Evolutionary conservation across 169 alveolate genomes (phyloP), one percentile per base, ranked within the genome.

Genomic region (Eimeria sp.): DNA sequence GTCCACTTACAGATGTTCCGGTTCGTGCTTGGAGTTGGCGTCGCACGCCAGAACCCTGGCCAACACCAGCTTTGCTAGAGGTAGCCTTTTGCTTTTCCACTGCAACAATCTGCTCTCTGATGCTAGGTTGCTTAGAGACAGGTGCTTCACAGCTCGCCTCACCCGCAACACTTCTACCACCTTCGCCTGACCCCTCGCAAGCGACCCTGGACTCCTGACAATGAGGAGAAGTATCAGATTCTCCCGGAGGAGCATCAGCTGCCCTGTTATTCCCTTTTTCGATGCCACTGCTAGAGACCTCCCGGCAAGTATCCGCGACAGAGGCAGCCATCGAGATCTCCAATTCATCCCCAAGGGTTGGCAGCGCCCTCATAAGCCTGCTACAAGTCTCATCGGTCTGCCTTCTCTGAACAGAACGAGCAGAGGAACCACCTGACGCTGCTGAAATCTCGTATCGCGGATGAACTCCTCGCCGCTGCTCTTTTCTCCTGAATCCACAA

Each of bases 271-370:
- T 14, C 20, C 33, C 37, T 40, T 30, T 33, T 16, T 30, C 56
- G 54, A 30, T 33, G 40, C 14, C 72, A 56, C 40, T 14, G 40
- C 77, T 20, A 49, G 89, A 33, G n/a, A 46, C 66, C 64, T 82
- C 72, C 49, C 56, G 37, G 89, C 16, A 23, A 18, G 25, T n/a
- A 16, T 52, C 71, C 8, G 71, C 9, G 30, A 10, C 71, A 46
- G 89, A 49, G 30, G 72, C 71, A 46, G 56, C 49, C 14, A 10
- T 52, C 13, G 66, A 87, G 83, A 64, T 40, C 82, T 87, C 93
- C 93, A 87, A 64, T 49, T 87, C 93, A 25, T 52, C 93, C n/a
- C 93, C 93, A 52, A 87, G 82, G 74, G 93, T 87, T 25, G 54
- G 93, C 46, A 87, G 56, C 27, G 83, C 93, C 23, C 82, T 52